Evolutionary conservation across 768 basidiomycete species (phyloP).

Genomic region (Lentinula sp.): DNA sequence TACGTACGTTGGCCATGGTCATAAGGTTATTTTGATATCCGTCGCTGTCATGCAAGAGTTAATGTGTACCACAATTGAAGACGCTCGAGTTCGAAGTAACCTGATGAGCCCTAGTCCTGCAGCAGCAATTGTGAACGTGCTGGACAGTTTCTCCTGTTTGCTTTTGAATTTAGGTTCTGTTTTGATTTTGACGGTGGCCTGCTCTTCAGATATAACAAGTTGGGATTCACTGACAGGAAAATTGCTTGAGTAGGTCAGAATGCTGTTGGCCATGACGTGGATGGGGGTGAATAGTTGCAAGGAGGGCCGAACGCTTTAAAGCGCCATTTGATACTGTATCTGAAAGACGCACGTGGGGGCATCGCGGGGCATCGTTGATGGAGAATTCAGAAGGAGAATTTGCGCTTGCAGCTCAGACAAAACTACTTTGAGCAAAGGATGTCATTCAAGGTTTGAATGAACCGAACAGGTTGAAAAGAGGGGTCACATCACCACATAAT

Average conservation of each 20-base stretch:
- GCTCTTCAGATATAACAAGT: constrained; percentile 2
- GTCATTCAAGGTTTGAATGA: neutral
- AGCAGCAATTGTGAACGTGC: constrained; percentile 58
- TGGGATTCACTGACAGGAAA: neutral
- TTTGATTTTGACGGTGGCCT: constrained; percentile 18
- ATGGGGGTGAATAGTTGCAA: neutral
- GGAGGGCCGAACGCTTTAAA: neutral
- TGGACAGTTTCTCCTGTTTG: constrained; percentile 43
- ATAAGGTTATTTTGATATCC: constrained; percentile 59
- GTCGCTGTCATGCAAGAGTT: neutral
- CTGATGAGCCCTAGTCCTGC: constrained; percentile 57
- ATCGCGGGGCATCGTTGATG: neutral
- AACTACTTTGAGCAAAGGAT: neutral
- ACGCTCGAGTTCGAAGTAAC: neutral
- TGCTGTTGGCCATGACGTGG: neutral
- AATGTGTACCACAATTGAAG: neutral
- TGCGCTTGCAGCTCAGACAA: neutral
- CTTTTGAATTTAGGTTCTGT: constrained; percentile 13
- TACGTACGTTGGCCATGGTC: constrained; percentile 58
- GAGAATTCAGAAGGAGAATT: neutral
- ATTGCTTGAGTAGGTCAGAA: neutral
- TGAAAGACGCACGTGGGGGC: neutral
- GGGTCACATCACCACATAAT: neutral
- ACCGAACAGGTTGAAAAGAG: neutral
- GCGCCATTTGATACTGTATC: neutral